Percentiles rank a stretch among this genome's conserved stretches.
phyloP scores from a whole-genome alignment of 2,329 filamentous ascomycete genomes.

The Monosporascus sp. region DNA sequence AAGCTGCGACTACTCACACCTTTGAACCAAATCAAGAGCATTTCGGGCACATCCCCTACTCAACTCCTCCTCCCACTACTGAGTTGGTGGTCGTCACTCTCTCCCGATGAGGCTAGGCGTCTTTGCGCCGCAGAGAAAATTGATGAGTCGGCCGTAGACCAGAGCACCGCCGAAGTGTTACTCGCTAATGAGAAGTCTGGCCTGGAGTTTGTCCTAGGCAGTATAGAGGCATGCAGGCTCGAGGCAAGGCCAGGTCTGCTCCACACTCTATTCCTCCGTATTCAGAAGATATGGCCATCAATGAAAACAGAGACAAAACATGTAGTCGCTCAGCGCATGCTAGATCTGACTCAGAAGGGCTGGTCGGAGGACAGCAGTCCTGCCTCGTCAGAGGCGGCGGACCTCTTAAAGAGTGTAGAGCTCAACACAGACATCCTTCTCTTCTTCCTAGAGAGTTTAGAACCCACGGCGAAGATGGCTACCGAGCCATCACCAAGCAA shows the following conservation, averaged over 20 bases:
- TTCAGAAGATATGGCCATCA: conserved; percentile 66
- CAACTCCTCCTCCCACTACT: conserved; percentile 73
- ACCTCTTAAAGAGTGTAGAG: conserved; percentile 67
- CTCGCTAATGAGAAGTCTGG: conserved; percentile 49
- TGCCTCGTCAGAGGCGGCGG: conserved; percentile 57
- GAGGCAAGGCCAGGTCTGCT: conserved; percentile 51
- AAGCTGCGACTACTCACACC: conserved; percentile 69
- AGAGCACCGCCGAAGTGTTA: conserved; percentile 44
- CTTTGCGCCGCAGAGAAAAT: conserved; percentile 42
- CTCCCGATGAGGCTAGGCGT: conserved; percentile 43
- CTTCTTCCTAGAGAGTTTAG: conserved; percentile 68
- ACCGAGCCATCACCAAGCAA: conserved; percentile 71
- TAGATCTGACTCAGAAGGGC: conserved; percentile 53
- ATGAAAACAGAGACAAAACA: conserved; percentile 61
- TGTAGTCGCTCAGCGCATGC: conserved; percentile 55
- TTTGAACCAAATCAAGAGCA: conserved; percentile 67
- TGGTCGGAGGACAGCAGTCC: conserved; percentile 31
- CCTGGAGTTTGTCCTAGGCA: conserved; percentile 45
- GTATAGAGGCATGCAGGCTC: conserved; percentile 37
- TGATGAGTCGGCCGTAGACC: conserved; percentile 37
- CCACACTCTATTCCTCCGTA: conserved; percentile 60
- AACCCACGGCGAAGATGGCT: conserved; percentile 66
- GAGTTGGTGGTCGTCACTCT: conserved; percentile 59
- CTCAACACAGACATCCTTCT: conserved; percentile 68
- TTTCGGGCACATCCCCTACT: conserved; percentile 63